These are phyloP conservation scores for Mortierella sp. DNA, from an alignment of 371 early-diverging fungal genomes.

Conservation along the genomic window DNA sequence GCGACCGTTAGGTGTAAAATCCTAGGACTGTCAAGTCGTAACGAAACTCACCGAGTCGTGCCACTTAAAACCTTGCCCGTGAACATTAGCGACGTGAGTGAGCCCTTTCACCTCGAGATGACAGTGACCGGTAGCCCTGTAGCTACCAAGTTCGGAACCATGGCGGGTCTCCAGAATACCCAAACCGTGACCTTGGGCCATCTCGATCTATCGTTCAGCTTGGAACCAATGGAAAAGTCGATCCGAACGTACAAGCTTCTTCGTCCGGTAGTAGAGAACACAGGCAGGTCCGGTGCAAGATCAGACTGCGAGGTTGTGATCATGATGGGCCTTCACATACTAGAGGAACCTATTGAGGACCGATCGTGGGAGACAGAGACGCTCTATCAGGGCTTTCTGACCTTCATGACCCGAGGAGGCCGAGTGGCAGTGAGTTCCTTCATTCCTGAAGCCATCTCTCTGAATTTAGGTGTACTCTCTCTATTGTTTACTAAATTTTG, in stretches of 20 bases:
- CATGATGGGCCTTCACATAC: constrained; percentile 40
- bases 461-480: too few species aligned
- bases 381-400: constrained; percentile 38
- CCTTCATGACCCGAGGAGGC: constrained; percentile 46
- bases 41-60: too few species aligned
- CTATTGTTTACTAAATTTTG: too few species aligned
- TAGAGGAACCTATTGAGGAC: constrained; percentile 44
- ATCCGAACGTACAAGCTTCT: constrained; percentile 31
- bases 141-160: constrained; percentile 44
- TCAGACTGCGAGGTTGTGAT: constrained; percentile 40
- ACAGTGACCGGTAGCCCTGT: constrained; percentile 34
- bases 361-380: constrained; percentile 41
- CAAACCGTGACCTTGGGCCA: constrained; percentile 27
- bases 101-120: constrained; percentile 42
- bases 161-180: constrained; percentile 42
- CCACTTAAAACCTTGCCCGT: too few species aligned
- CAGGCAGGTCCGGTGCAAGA: constrained; percentile 13
- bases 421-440: constrained; percentile 28
- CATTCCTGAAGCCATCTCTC: too few species aligned
- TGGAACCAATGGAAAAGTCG: constrained; percentile 28
- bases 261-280: constrained; percentile 9
- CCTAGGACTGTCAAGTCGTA: too few species aligned
- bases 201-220: constrained; percentile 20
- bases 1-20: too few species aligned
- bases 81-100: constrained; percentile 32